phyloP scores from a whole-genome alignment of 2,329 filamentous ascomycete genomes.

The Botrytis medusae region DNA sequence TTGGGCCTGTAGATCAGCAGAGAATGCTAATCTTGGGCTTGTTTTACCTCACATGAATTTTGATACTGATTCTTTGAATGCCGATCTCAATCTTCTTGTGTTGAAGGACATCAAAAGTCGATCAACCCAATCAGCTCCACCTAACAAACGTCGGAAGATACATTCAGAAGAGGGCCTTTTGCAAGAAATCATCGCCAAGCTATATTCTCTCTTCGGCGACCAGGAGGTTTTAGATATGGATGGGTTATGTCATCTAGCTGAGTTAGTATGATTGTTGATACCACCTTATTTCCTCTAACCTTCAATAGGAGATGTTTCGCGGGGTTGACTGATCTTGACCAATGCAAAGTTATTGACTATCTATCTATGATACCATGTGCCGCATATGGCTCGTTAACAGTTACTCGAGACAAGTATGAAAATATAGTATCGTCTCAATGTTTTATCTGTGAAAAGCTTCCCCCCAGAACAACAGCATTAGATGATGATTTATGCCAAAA shows the following conservation, averaged over 20 bases:
- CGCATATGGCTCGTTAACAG: conserved; percentile 47
- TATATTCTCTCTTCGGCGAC: conserved; percentile 41
- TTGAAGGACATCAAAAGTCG: conserved; percentile 20
- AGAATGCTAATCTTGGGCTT: conserved; percentile 8
- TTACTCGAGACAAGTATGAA: conserved; percentile 34
- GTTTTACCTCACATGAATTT: conserved; percentile 23
- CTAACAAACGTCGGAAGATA: conserved; percentile 38
- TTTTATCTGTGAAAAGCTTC: conserved; percentile 35
- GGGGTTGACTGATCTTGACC: conserved; percentile 48
- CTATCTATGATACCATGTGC: conserved; percentile 60
- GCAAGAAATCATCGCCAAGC: conserved; percentile 39
- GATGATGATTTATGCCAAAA: conserved; percentile 27
- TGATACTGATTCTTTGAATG: conserved; percentile 31
- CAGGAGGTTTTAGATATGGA: conserved; percentile 41
- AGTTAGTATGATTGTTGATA: conserved; percentile 45
- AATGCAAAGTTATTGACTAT: conserved; percentile 53
- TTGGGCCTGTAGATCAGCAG: conserved; percentile 26
- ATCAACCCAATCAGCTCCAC: conserved; percentile 23
- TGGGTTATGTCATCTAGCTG: conserved; percentile 45
- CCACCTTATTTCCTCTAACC: not conserved
- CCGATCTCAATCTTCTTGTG: conserved; percentile 31
- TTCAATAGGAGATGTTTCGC: conserved; percentile 45
- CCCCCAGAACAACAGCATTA: conserved; percentile 24
- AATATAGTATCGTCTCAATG: conserved; percentile 35
- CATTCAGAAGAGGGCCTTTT: conserved; percentile 37